Evolutionary conservation across 805 yeast species (phyloP).

Genomic region (Candida lessepsii): DNA sequence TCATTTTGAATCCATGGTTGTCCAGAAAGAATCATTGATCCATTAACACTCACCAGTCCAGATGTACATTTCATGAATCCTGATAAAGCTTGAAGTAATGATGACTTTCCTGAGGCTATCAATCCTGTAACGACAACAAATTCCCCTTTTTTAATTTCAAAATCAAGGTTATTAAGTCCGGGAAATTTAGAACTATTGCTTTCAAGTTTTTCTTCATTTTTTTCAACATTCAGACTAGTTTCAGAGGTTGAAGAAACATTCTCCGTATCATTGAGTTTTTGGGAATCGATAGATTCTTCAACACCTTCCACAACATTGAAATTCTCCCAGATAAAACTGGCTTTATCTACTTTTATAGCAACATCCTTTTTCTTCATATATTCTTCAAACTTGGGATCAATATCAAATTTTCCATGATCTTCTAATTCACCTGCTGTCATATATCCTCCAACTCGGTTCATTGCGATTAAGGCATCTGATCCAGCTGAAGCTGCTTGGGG

Average conservation of each 20-base stretch:
- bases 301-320: conserved; percentile 16
- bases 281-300: no score
- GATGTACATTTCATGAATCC: conserved; percentile 35
- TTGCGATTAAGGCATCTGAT: conserved; percentile 63
- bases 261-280: no score
- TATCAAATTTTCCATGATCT: conserved; percentile 25
- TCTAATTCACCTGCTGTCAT: conserved; percentile 42
- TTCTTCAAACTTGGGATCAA: conserved; percentile 25
- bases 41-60: conserved; percentile 30
- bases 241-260: no score
- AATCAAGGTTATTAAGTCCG: conserved; percentile 17
- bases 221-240: no score
- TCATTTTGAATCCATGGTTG: conserved; percentile 38
- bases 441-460: conserved; percentile 54
- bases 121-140: conserved; percentile 37
- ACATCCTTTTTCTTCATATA: conserved; percentile 18
- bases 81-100: conserved; percentile 35
- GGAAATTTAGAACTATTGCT: no score
- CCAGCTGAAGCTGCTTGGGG: conserved; percentile 70
- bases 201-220: no score
- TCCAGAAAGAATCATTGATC: conserved; percentile 28
- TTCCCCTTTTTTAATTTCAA: conserved; percentile 29
- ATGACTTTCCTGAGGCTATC: conserved; percentile 37
- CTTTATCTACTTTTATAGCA: conserved; percentile 24
- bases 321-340: conserved; percentile 29